phyloP scores from a whole-genome alignment of 225 moss, liverwort and hornwort species.

The Straminergon stramineum region DNA sequence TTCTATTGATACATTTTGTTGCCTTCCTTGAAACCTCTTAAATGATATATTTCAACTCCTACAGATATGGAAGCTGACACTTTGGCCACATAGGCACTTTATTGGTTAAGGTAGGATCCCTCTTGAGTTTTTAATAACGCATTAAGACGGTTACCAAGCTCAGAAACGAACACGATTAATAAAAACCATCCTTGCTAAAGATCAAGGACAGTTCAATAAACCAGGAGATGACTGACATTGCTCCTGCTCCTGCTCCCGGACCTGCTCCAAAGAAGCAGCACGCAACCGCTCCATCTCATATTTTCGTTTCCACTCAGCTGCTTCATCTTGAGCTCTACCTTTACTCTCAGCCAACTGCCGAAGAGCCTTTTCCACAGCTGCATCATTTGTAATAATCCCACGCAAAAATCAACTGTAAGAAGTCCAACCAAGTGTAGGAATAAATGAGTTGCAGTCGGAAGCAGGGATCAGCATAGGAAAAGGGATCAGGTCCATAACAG shows the following conservation, averaged over 20 bases:
- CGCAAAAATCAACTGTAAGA: not conserved
- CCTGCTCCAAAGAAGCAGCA: constrained; percentile 30
- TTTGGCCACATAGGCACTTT: not conserved
- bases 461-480: not conserved
- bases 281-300: constrained; percentile 74
- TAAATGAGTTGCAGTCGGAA: not conserved
- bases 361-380: constrained; percentile 86
- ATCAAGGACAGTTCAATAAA: not conserved
- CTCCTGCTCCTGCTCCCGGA: constrained; percentile 6
- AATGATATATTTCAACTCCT: not conserved
- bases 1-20: not conserved
- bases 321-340: constrained; percentile 78
- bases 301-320: constrained; percentile 80
- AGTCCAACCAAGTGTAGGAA: not conserved
- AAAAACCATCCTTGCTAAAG: not conserved
- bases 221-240: constrained; percentile 25
- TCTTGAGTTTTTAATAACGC: not conserved
- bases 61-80: not conserved
- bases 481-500: not conserved
- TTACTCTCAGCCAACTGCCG: constrained; percentile 81
- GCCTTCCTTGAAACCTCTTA: not conserved
- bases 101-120: not conserved
- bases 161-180: not conserved
- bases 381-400: constrained; percentile 8
- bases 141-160: not conserved